These are phyloP conservation scores for Brassica nigra DNA, from an alignment of 345 rosid species.

Conservation along the genomic window DNA sequence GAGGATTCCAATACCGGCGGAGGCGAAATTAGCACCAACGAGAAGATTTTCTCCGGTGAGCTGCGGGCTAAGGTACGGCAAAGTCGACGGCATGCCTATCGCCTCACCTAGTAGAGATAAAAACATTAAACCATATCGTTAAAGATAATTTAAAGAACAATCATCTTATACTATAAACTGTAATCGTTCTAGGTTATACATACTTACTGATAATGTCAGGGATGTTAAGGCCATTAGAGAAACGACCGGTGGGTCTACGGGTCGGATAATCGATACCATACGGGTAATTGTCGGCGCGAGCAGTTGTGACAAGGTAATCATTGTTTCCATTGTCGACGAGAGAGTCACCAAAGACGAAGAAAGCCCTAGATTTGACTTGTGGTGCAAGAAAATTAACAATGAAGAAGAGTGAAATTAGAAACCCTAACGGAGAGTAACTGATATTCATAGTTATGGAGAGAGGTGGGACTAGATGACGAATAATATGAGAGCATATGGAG, in stretches of 20 bases:
- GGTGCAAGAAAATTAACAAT: slow-evolving; percentile 28
- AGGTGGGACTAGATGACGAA: slow-evolving; percentile 13
- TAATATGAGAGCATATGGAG: slow-evolving; percentile 27
- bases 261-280: slow-evolving; percentile 82
- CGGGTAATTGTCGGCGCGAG: slow-evolving; percentile 76
- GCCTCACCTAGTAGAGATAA: slow-evolving; percentile 54
- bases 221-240: slow-evolving; percentile 88
- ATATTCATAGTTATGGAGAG: slow-evolving; percentile 17
- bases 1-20: slow-evolving; percentile 90
- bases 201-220: slow-evolving; percentile 74
- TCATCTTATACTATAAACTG: background rate
- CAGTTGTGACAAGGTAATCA: slow-evolving; percentile 73
- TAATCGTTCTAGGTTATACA: background rate
- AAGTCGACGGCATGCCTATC: slow-evolving; percentile 60
- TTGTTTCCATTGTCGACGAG: slow-evolving; percentile 92
- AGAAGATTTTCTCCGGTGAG: slow-evolving; percentile 65
- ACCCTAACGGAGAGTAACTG: slow-evolving; percentile 9
- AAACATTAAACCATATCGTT: background rate
- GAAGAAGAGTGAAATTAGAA: slow-evolving; percentile 27
- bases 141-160: background rate
- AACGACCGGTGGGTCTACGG: slow-evolving; percentile 72
- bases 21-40: slow-evolving; percentile 88
- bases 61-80: slow-evolving; percentile 77
- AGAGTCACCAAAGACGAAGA: slow-evolving; percentile 76
- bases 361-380: slow-evolving; percentile 60